Base-by-base conservation (phyloP, 1,284 basidiomycete species). In the Pseudozyma flocculosa region DNA sequence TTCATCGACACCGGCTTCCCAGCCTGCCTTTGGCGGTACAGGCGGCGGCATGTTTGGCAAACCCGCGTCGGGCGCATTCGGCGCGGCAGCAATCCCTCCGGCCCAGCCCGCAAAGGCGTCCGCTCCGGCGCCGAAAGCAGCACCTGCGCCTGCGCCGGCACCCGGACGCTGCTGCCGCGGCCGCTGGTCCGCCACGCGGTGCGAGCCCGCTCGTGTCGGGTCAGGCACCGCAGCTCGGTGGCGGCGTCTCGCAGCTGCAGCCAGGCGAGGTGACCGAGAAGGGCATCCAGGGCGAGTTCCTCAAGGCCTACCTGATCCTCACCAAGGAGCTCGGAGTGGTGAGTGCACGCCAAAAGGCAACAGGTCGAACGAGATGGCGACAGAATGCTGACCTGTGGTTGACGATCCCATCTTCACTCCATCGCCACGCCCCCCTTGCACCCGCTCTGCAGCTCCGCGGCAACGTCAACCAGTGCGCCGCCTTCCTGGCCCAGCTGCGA, bases 281-380 rank as follows among this genome's bases (percentile, higher is more conserved):
- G 42, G 63, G 67, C 19, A 55, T 78, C 52, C 59, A 70, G 34
- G 61, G 66, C 37, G 62, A 73, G 43, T 73, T 76, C 70, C 30
- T 74, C 44, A 67, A 74, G 45, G 61, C 73, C 10, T 76, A 80
- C 51, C 67, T 78, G 3, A 64, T 79, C 30, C 68, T 82, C 21
- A 68, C 73, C 11, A 72, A 78, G 18, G 77, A 82, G 45, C 63
- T 80, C 0, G 68, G 70, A 3, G 73, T 57, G 18, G 26, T 29
- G 26, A 29, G 26, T 29, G 7, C 26, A 11, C 7, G 26, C 26
- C 7, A 29, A 29, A n/a, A n/a, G n/a, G n/a, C n/a, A n/a, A n/a
- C n/a, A n/a, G n/a, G n/a, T n/a, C n/a, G n/a, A n/a, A n/a, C n/a
- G n/a, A n/a, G n/a, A n/a, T n/a, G n/a, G n/a, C n/a, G n/a, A n/a